phyloP scores from a whole-genome alignment of 805 yeast genomes.

The Phaffomyces antillensis region DNA sequence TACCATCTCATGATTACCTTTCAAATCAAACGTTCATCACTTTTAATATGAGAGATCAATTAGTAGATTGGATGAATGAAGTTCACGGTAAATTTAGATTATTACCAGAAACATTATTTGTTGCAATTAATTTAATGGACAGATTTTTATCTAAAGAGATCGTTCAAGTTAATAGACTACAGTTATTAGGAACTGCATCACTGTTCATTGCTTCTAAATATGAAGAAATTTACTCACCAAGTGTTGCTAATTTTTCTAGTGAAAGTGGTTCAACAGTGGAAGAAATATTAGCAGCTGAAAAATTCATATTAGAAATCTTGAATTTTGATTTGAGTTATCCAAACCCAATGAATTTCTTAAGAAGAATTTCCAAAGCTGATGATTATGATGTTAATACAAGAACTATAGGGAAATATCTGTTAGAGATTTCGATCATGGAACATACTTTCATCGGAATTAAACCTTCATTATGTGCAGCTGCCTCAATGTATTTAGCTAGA shows the following conservation, averaged over 20 bases:
- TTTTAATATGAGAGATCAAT: slow-evolving; percentile 61
- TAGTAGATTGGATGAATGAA: slow-evolving; percentile 93
- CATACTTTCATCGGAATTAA: slow-evolving; percentile 67
- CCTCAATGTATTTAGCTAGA: slow-evolving; percentile 82
- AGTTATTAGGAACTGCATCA: slow-evolving; percentile 80
- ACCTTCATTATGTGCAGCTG: slow-evolving; percentile 83
- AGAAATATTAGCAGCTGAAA: slow-evolving; percentile 81
- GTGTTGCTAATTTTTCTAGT: slow-evolving; percentile 77
- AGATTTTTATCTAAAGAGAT: slow-evolving; percentile 72
- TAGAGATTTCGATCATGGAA: slow-evolving; percentile 77
- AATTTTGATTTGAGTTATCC: slow-evolving; percentile 79
- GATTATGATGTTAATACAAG: slow-evolving; percentile 87
- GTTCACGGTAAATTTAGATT: slow-evolving; percentile 80
- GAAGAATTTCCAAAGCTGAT: slow-evolving; percentile 91
- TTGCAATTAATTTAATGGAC: slow-evolving; percentile 84
- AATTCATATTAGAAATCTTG: slow-evolving; percentile 65
- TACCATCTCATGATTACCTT: slow-evolving; percentile 43
- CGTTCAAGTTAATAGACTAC: slow-evolving; percentile 75
- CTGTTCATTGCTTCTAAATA: slow-evolving; percentile 87
- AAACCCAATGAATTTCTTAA: slow-evolving; percentile 85
- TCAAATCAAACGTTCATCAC: slow-evolving; percentile 36
- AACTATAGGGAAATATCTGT: slow-evolving; percentile 79
- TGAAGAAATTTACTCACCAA: slow-evolving; percentile 88
- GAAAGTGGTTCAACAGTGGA: slow-evolving; percentile 78
- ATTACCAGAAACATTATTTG: slow-evolving; percentile 78